Evolutionary conservation across 805 yeast genomes (phyloP), one percentile per base, ranked within the genome.

Genomic region (Zygoascus ofunaensis): DNA sequence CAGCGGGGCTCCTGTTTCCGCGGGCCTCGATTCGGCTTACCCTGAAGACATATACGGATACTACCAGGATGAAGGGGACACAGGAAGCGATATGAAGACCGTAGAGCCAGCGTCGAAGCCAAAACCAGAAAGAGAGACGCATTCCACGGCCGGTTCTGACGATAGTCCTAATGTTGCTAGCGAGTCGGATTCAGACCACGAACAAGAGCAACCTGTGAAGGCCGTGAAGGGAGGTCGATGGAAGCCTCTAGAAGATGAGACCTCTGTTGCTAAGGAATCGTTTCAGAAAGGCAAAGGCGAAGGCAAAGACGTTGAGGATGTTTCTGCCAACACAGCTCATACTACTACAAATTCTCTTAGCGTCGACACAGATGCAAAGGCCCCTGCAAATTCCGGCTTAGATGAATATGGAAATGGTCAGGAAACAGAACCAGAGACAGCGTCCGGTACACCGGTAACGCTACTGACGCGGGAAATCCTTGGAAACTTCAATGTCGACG

Each of bases 41-140:
- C 45, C 47, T 18, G 51, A 47, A 15, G 54, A 49, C 38, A 51
- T 49, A 23, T 51, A 48, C 19, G 51, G 49, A 3, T 45, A 49
- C 32, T 49, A 50, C 23, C 48, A 44, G 7, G 46, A 49, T 34
- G 46, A 46, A 3, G 35, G 43, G 5, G 49, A 45, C 4, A 41
- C 40, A 26, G 48, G 23, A 10, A 21, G 17, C 14, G 34, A 28
- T 5, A 14, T 26, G 30, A 26, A 26, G 30, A 12, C 7, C 10
- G 12, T 12, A 12, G 30, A 8, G 7, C 30, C 30, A 12, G 30
- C 7, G 10, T 7, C 7, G 7, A 7, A 26, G 7, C 10, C 30
- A 8, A 26, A 8, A 26, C 30, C 7, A 12, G 30, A 26, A 26
- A 7, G 12, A 26, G 12, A 7, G 7, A 18, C 17, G 7, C 14